Evolutionary conservation across 768 basidiomycete genomes (phyloP), one percentile per base, ranked within the genome.

Genomic region (Auricularia auricula-judae): DNA sequence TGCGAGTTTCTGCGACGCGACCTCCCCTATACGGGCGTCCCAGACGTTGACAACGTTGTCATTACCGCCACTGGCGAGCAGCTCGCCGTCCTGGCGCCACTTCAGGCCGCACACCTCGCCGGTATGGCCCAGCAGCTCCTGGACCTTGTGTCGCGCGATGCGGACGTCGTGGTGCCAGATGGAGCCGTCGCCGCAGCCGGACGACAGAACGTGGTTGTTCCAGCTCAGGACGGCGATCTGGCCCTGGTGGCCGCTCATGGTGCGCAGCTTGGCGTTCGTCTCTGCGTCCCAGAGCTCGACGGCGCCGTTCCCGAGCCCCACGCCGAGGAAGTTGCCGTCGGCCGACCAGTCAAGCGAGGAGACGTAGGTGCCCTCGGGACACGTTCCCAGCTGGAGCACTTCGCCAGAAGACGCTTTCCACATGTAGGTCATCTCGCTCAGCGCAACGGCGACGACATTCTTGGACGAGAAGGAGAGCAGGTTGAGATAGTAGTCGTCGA

Each of bases 11-110:
- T 44, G 42, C 39, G 64, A 42, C 61, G 62, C 63, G 36, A 81
- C 81, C 66, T 84, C 83, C 0, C 84, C 84, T 0, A 90, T 78
- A 63, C 91, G 82, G 4, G 88, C 91, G 69, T 99, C 96, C 96
- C 96, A 99, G 61, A 97, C 88, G 71, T 97, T 96, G 63, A 98
- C 94, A 21, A 97, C 93, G 67, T 98, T 98, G 74, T 98, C 97
- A 71, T 98, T 97, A 0, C 94, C 96, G 2, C 96, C 96, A 68
- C 91, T 93, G 0, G 96, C 96, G 29, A 99, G 80, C 21, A 96
- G 78, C 73, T 93, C 88, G 0, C 94, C 93, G 68, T 95, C 95
- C 2, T 79, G 72, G 58, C 94, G 80, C 94, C 94, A 98, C 65
- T 86, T 87, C 62, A 98, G 72, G 2, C 95, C 93, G 72, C 95